Percentiles rank a stretch among this genome's conserved stretches.
phyloP scores from a whole-genome alignment of 176 grass and related monocot genomes.

The Oryza officinalis region DNA sequence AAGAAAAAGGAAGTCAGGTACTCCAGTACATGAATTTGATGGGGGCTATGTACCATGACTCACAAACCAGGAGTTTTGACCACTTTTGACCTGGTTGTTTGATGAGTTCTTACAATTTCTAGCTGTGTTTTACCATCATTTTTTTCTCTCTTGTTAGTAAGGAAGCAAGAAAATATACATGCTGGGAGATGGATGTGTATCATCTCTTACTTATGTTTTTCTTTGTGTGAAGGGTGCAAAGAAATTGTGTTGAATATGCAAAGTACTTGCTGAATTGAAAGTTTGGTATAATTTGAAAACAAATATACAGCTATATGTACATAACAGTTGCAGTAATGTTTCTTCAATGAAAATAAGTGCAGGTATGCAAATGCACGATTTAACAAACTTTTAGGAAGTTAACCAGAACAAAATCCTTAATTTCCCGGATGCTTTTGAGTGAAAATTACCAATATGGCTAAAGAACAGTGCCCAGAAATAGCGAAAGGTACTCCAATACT shows the following conservation, averaged over 20 bases:
- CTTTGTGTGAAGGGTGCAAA: not conserved
- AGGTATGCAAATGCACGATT: not conserved
- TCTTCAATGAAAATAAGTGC: not conserved
- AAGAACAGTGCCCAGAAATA: slow-evolving; percentile 19
- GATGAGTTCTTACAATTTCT: slow-evolving; percentile 27
- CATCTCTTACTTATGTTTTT: not conserved
- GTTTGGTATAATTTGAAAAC: not conserved
- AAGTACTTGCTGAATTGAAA: slow-evolving; percentile 10
- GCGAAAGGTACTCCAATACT: not conserved
- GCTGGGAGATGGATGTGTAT: not conserved
- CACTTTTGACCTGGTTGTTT: not conserved
- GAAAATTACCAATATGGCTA: slow-evolving; percentile 17
- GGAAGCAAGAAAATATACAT: not conserved
- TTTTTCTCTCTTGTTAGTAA: slow-evolving; percentile 17
- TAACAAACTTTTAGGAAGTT: not conserved
- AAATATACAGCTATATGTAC: not conserved
- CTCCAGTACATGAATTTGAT: slow-evolving; percentile 44
- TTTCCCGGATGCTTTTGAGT: not conserved
- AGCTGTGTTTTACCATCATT: not conserved
- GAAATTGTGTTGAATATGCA: not conserved
- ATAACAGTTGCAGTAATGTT: too few species aligned
- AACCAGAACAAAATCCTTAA: not conserved
- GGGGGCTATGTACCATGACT: not conserved
- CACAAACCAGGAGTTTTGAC: slow-evolving; percentile 16
- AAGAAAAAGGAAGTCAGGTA: slow-evolving; percentile 57